Percentiles rank a stretch among this genome's conserved stretches.
phyloP scores from a whole-genome alignment of 495 filamentous ascomycete genomes.

The Penicillium salamii region DNA sequence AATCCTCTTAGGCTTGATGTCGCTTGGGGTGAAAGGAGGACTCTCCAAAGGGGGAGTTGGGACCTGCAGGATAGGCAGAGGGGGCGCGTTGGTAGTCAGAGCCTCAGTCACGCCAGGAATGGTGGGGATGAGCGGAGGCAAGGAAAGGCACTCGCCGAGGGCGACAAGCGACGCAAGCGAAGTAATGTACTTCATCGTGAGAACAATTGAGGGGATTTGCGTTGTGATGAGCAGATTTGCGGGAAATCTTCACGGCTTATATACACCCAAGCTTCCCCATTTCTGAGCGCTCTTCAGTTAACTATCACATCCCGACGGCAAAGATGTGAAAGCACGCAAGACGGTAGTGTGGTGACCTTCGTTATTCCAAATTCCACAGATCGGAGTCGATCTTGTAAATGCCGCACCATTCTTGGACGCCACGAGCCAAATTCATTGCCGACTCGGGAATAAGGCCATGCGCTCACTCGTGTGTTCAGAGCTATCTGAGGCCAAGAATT shows the following conservation, averaged over 20 bases:
- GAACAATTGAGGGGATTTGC: conserved; percentile 1
- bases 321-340: conserved; percentile 24
- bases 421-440: not conserved
- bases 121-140: conserved; percentile 56
- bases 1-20: conserved; percentile 64
- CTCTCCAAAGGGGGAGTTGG: conserved; percentile 56
- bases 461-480: not conserved
- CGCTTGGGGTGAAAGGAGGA: conserved; percentile 50
- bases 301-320: too few relatives aligned
- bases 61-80: conserved; percentile 56
- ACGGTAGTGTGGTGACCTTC: not conserved
- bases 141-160: conserved; percentile 27
- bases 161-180: conserved; percentile 16
- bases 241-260: conserved; percentile 22
- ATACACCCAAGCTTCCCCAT: too few relatives aligned
- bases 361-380: conserved; percentile 11
- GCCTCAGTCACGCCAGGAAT: conserved; percentile 58
- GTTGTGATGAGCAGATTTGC: conserved; percentile 28
- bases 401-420: conserved; percentile 5
- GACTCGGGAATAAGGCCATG: not conserved
- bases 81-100: conserved; percentile 46
- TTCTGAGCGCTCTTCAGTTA: too few relatives aligned
- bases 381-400: conserved; percentile 14
- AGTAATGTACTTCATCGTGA: conserved; percentile 22
- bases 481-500: conserved; percentile 1